Percentiles rank a stretch among this genome's conserved stretches.
Evolutionary conservation across 805 yeast genomes (phyloP).

Genomic region (Saturnispora galanensis): DNA sequence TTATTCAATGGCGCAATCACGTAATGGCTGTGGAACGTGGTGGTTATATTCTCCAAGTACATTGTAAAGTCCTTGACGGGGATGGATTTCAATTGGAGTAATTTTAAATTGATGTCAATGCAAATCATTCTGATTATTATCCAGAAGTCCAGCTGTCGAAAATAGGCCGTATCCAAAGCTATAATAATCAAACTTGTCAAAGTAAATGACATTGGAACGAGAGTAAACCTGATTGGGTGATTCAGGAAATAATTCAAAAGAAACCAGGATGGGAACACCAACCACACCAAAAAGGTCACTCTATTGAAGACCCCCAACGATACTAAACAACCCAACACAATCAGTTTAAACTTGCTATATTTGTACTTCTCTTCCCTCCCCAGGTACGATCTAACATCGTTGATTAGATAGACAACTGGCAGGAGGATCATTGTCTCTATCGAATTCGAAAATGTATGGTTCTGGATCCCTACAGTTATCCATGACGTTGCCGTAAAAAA

Average conservation of each 20-base stretch:
- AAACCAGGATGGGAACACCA: constrained; percentile 50
- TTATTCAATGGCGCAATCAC: constrained; percentile 73
- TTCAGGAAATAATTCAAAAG: constrained; percentile 34
- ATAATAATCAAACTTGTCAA: constrained; percentile 32
- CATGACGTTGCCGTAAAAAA: constrained; percentile 50
- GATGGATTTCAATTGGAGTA: background rate
- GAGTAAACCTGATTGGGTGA: constrained; percentile 25
- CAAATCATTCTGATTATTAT: background rate
- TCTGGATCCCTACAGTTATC: constrained; percentile 68
- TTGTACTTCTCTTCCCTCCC: constrained; percentile 4
- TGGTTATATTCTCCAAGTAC: background rate
- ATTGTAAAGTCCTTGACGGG: background rate
- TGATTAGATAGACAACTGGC: constrained; percentile 40
- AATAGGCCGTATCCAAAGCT: constrained; percentile 41
- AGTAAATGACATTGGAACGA: constrained; percentile 30
- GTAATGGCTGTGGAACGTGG: constrained; percentile 12
- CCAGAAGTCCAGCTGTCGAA: constrained; percentile 13
- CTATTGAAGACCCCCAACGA: constrained; percentile 76
- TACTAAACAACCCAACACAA: constrained; percentile 38
- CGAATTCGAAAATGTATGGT: constrained; percentile 85
- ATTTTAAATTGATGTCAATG: constrained; percentile 1
- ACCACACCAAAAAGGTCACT: constrained; percentile 70
- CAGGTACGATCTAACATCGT: constrained; percentile 19
- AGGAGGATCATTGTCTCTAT: constrained; percentile 57
- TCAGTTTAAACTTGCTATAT: constrained; percentile 14